Conservation (phyloP, 73 alveolate species). For the Symbiodinium natans region DNA sequence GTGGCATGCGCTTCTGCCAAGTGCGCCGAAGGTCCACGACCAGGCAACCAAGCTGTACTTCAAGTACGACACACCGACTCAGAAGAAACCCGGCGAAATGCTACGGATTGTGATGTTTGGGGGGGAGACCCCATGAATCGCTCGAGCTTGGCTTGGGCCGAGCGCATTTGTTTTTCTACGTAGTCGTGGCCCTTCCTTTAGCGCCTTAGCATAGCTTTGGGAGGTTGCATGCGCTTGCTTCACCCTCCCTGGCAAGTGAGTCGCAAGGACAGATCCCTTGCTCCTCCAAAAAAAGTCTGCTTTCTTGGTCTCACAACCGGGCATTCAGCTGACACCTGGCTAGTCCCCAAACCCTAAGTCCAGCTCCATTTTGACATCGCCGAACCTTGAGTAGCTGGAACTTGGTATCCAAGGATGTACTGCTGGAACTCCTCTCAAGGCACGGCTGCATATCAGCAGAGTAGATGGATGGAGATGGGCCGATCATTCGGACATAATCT, state of each 20-base stretch:
- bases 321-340: not conserved
- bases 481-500: no score
- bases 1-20: no score
- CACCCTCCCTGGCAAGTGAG: no score
- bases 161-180: no score
- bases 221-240: no score
- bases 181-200: no score
- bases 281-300: not conserved
- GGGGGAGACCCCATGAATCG: no score
- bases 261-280: not conserved
- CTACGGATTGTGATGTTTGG: no score
- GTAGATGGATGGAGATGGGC: no score
- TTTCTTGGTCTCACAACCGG: not conserved
- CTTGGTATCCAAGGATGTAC: slow-evolving; percentile 31
- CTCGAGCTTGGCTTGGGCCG: no score
- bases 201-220: no score
- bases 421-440: slow-evolving; percentile 89
- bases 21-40: slow-evolving; percentile 26
- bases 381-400: no score
- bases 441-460: not conserved
- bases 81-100: slow-evolving; percentile 36
- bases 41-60: slow-evolving; percentile 77
- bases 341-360: not conserved
- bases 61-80: slow-evolving; percentile 79
- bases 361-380: not conserved